These are phyloP conservation scores for Suillus tomentosus DNA, from an alignment of 768 basidiomycete genomes.

Conservation along the genomic window DNA sequence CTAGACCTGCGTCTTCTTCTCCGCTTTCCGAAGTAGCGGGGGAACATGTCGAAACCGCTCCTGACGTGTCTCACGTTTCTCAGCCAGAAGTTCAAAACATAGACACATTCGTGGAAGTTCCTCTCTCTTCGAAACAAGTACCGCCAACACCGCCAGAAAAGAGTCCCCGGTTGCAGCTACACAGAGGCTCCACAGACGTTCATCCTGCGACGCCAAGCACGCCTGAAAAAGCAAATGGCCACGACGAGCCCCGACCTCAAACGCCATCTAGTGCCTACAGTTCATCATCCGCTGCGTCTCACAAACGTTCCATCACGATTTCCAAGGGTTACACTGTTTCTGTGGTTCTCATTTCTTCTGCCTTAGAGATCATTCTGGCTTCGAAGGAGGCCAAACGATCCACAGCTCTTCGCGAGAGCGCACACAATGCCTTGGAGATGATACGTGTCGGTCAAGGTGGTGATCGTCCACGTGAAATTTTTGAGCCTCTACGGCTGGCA, in stretches of 20 bases:
- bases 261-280: constrained; percentile 21
- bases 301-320: constrained; percentile 61
- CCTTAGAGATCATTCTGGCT: constrained; percentile 80
- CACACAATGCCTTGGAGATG: constrained; percentile 80
- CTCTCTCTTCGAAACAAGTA: constrained; percentile 1
- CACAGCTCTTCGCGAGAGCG: constrained; percentile 76
- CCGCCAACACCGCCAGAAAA: constrained; percentile 17
- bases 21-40: background rate
- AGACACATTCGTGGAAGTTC: background rate
- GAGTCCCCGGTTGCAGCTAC: background rate
- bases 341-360: constrained; percentile 78
- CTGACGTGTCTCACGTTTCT: background rate
- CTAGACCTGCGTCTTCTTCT: background rate
- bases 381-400: constrained; percentile 91
- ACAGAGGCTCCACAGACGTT: constrained; percentile 11
- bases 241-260: constrained; percentile 18
- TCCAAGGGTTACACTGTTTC: constrained; percentile 75
- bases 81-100: background rate
- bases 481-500: constrained; percentile 93
- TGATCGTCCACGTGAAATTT: constrained; percentile 81
- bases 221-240: constrained; percentile 18
- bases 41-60: background rate
- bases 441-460: constrained; percentile 74
- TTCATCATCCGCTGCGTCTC: constrained; percentile 30
- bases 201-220: constrained; percentile 12